Evolutionary conservation across 495 filamentous ascomycete genomes (phyloP), one percentile per base, ranked within the genome.

Genomic region (Neurospora sp.): DNA sequence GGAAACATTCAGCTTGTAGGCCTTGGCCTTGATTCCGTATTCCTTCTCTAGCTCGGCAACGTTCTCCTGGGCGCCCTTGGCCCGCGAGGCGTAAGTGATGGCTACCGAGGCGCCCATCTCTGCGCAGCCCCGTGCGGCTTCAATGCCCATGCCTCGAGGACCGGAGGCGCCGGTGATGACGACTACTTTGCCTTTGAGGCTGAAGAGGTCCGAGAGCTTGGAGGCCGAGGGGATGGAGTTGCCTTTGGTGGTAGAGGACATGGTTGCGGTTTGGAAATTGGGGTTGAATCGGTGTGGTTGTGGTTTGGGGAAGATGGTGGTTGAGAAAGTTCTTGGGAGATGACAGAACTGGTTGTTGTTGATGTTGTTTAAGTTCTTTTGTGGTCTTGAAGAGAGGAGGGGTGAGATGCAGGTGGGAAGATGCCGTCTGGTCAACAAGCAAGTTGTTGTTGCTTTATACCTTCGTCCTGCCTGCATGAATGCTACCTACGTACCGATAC

Each of bases 1-100:
- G 70, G 86, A 84, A n/a, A 92, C 85, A 79, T 93, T 86, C 53
- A 87, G 86, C 75, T 87, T 86, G 84, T 91, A 91, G 76, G 88
- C 91, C 71, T 86, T 86, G 71, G 86, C 87, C 61, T 89, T 90
- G 73, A 92, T 84, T 69, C 89, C 87, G 73, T 83, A 81, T 0
- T 79, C 77, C 68, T 77, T 77, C 4, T 20, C 70, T 14, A 90
- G 85, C 73, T 87, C 84, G 70, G 81, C 83, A 71, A 86, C 83
- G 61, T 92, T 86, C 77, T 90, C 86, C 20, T 84, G 83, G 12
- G 89, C 91, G 16, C 89, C 85, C 70, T 85, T 80, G 45, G 78
- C 81, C 9, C 83, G 80, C 8, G 81, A 81, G 9, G 79, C 74
- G 68, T 87, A 86, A 16, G 85, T 85, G 73, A 87, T 82, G 75